These are phyloP conservation scores for Penicillium maclennaniae DNA, from an alignment of 495 filamentous ascomycete genomes.

Conservation along the genomic window DNA sequence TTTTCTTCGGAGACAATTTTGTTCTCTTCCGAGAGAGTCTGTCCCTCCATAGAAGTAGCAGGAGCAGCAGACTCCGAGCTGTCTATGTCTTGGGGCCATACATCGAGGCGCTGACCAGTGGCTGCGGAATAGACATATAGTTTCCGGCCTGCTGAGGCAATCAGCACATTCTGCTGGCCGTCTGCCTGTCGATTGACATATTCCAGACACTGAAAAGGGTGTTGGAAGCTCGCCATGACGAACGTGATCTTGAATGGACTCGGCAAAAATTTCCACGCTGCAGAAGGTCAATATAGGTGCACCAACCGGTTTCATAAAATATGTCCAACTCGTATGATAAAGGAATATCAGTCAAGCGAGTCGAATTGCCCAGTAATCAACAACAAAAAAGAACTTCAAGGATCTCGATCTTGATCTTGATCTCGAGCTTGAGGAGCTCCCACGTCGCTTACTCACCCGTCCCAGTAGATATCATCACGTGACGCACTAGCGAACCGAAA, in stretches of 20 bases:
- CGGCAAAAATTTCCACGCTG: slow-evolving; percentile 12
- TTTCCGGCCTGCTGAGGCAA: slow-evolving; percentile 54
- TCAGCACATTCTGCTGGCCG: slow-evolving; percentile 36
- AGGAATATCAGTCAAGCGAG: background rate
- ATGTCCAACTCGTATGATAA: background rate
- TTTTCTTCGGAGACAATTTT: slow-evolving; percentile 33
- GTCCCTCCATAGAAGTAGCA: slow-evolving; percentile 22
- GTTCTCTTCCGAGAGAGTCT: slow-evolving; percentile 49
- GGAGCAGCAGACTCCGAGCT: slow-evolving; percentile 16
- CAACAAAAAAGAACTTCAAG: background rate
- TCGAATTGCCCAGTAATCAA: background rate
- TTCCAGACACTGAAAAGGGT: slow-evolving; percentile 53
- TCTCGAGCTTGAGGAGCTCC: slow-evolving; percentile 12
- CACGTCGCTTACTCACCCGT: slow-evolving; percentile 1
- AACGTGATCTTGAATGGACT: slow-evolving; percentile 15
- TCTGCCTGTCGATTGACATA: slow-evolving; percentile 34
- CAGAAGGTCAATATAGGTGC: background rate
- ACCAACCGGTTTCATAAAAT: background rate
- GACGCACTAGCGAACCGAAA: slow-evolving; percentile 42
- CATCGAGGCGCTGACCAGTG: slow-evolving; percentile 40
- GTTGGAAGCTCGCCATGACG: slow-evolving; percentile 36
- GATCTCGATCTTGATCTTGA: slow-evolving; percentile 4
- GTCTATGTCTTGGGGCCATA: slow-evolving; percentile 47
- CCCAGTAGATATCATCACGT: slow-evolving; percentile 22
- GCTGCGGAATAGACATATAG: slow-evolving; percentile 48